Evolutionary conservation across 2,329 filamentous ascomycete species (phyloP), one percentile per base, ranked within the genome.

Genomic region (Capronia epimyces): DNA sequence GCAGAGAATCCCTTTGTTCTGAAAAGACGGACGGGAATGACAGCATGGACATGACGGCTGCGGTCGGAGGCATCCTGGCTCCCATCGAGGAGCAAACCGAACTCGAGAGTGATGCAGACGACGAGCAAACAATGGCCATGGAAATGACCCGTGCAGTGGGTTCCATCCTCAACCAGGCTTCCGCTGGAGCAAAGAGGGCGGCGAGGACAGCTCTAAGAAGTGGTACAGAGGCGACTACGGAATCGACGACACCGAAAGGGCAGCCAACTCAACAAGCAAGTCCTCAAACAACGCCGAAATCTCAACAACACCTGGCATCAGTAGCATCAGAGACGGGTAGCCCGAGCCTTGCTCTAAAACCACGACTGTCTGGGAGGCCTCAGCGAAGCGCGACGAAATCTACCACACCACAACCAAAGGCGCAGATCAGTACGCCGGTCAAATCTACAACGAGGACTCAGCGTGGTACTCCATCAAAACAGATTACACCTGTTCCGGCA

Each of bases 141-240:
- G 83, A 86, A 40, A 80, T 86, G 64, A 86, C 83, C 1, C 74
- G 74, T 40, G 79, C 77, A 4, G 71, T 86, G 41, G 83, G 84
- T 8, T 74, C 75, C 7, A 86, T 88, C 44, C 69, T 86, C 36
- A 69, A 66, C 41, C 53, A 53, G 20, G 69, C 7, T 49, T 32
- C 43, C 21, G 31, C 53, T 2, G 20, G 22, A n/a, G 46, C 20
- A 12, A 25, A 29, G 18, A 39, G 39, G 21, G 16, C 22, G 7
- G 44, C 50, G 2, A 43, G 43, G 42, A 21, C 24, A 22, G 42
- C 50, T 4, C 24, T 32, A 16, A 37, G 43, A 18, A 45, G 29
- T 20, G 20, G 15, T 24, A 6, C 18, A 13, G 24, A 10, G 10
- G 21, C 10, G 1, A 31, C n/a, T 4, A 6, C 8, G 25, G 16